Conservation (phyloP, 305 asterid species). For the Petunia hybrid region DNA sequence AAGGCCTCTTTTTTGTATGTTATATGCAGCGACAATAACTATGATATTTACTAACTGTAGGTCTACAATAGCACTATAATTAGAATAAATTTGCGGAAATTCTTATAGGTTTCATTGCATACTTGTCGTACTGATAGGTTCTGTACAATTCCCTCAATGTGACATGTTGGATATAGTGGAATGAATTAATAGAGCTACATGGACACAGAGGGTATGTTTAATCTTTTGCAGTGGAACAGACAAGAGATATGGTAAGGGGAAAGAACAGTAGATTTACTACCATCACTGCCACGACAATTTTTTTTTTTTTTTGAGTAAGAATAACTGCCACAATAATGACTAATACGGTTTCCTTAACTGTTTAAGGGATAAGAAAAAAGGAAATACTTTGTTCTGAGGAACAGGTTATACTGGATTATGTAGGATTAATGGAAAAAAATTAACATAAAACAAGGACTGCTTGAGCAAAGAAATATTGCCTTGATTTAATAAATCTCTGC, state of each 20-base stretch:
- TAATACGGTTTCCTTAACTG: background rate
- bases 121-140: constrained; percentile 14
- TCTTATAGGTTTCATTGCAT: background rate
- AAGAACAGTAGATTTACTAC: background rate
- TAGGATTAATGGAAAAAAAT: constrained; percentile 17
- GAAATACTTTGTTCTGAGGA: background rate
- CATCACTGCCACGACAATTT: background rate
- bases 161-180: constrained; percentile 8
- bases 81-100: constrained; percentile 11
- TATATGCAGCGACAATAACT: background rate
- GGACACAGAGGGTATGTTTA: background rate
- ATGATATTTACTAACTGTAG: background rate
- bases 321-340: background rate
- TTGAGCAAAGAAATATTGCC: background rate
- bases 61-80: background rate
- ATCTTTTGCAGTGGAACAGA: constrained; percentile 4
- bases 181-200: background rate
- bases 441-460: background rate
- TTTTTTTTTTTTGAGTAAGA: too few relatives aligned
- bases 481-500: background rate
- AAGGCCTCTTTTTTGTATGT: constrained; percentile 1
- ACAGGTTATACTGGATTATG: constrained; percentile 9
- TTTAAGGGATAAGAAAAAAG: constrained; percentile 19
- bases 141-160: background rate
- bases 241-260: background rate